Evolutionary conservation across 208 protist species (phyloP), one percentile per base, ranked within the genome.

Genomic region (Leishmania lainsoni): DNA sequence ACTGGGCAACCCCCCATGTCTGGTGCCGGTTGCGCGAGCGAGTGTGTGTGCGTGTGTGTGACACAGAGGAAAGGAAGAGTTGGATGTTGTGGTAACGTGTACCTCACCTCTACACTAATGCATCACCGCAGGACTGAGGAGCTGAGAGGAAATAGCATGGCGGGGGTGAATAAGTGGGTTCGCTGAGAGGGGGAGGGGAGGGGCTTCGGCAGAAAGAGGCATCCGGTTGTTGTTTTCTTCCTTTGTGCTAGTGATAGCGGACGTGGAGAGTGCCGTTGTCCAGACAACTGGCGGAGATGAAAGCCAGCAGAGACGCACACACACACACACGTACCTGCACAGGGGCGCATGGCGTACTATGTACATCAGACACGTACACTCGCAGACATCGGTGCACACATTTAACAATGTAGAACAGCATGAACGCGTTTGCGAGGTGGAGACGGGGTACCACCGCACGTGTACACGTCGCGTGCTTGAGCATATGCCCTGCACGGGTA

Each of bases 361-460:
- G 61, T 66, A 66, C 61, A 66, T 35, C 26, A 49, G 39, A n/a
- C 52, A 76, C 72, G 39, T 17, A 63, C 72, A 76, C 52, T 26
- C 51, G 39, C 14, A 26, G 17, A 22, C 48, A 66, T 66, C 61
- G 29, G 29, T 8, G 2, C 42, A 45, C 42, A 14, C 58, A 32
- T 10, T 32, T 58, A 22, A 10, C 22, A 49, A 54, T 26, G 42
- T 45, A 20, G 9, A 75, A 42, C 22, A 59, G 48, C 29, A 42
- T 2, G 9, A 63, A 39, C 9, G 22, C 68, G 32, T 35, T 71
- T 29, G 20, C 10, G 10, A 73, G 45, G 12, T 59, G 52, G 16
- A 17, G 51, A 39, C 52, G 16, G 12, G 51, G 52, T 6, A 20
- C 14, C 29, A 48, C 45, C 22, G 29, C 61, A 66, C 29, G 29